These are phyloP conservation scores for Verticillium nubilum DNA, from an alignment of 2,329 filamentous ascomycete genomes.

Conservation along the genomic window DNA sequence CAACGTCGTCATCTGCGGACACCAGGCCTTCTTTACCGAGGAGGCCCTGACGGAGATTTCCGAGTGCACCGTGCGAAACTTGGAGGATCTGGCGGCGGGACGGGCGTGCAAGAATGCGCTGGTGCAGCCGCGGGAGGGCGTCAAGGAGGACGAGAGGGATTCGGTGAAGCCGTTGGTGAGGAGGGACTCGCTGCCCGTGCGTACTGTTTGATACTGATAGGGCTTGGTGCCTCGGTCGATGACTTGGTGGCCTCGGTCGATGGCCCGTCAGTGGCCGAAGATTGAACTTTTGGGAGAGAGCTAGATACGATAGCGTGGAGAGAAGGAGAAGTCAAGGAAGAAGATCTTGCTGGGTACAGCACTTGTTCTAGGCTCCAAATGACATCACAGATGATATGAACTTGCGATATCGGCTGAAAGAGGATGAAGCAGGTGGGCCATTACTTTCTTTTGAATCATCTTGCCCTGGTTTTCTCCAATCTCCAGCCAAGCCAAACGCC, in stretches of 20 bases:
- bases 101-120: slow-evolving; percentile 31
- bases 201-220: slow-evolving; percentile 21
- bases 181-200: slow-evolving; percentile 23
- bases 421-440: not conserved
- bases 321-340: slow-evolving; percentile 27
- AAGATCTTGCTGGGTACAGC: slow-evolving; percentile 27
- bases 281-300: not conserved
- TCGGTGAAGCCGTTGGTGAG: slow-evolving; percentile 1
- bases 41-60: slow-evolving; percentile 62
- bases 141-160: not conserved
- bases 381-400: not conserved
- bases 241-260: too few relatives aligned
- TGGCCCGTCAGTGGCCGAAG: too few relatives aligned
- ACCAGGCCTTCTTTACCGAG: slow-evolving; percentile 65
- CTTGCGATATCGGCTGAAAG: not conserved
- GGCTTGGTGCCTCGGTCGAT: not conserved
- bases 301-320: slow-evolving; percentile 4
- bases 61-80: slow-evolving; percentile 51
- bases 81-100: slow-evolving; percentile 36
- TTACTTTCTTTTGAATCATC: not conserved
- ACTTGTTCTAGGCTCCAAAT: slow-evolving; percentile 10
- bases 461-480: not conserved
- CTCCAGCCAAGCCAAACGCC: not conserved
- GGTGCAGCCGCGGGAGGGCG: slow-evolving; percentile 13
- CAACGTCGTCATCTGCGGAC: slow-evolving; percentile 61